Evolutionary conservation across 2,329 filamentous ascomycete genomes (phyloP), one percentile per base, ranked within the genome.

Genomic region (Clarireedia paspali): DNA sequence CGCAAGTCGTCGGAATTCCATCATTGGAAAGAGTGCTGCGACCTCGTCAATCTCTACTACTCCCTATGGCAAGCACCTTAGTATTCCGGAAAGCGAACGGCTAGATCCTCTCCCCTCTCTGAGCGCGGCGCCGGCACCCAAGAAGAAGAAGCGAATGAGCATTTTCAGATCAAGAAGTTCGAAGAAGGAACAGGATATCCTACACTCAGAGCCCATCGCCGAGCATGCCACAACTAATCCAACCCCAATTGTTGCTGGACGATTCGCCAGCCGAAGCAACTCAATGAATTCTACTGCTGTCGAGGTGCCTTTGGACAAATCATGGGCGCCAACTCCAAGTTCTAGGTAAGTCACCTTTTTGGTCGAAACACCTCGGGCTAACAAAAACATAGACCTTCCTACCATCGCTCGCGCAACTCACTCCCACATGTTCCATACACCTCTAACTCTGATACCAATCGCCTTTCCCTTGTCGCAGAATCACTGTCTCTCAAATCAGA

Each of bases 391-490:
- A 55, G 53, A 23, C 27, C 26, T 34, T 38, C 53, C 2, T 50
- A 34, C 27, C 53, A 55, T 17, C 53, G 39, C 44, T 60, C 58
- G 4, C 63, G 64, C 47, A 62, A 59, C 52, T 63, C 64, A 15
- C 50, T 66, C 26, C 60, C 63, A 26, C 59, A 64, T 45, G 51
- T 62, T 12, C 52, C 62, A 17, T 56, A 57, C 34, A 15, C 47
- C n/a, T 51, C 55, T 3, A 58, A 61, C 48, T 45, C 26, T 47
- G 44, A 47, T 50, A 57, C 59, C 53, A 50, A 57, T 24, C 58
- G 65, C 56, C 58, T 68, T n/a, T 67, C 66, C 6, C 60, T 64
- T 23, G 65, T 67, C 23, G 53, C 60, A 12, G 63, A 67, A 56
- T 39, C 53, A 1, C 59, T 60, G 10, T 60, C 65, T 14, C 59